These are phyloP conservation scores for Ascochyta pisi DNA, from an alignment of 2,329 filamentous ascomycete genomes.

Conservation along the genomic window DNA sequence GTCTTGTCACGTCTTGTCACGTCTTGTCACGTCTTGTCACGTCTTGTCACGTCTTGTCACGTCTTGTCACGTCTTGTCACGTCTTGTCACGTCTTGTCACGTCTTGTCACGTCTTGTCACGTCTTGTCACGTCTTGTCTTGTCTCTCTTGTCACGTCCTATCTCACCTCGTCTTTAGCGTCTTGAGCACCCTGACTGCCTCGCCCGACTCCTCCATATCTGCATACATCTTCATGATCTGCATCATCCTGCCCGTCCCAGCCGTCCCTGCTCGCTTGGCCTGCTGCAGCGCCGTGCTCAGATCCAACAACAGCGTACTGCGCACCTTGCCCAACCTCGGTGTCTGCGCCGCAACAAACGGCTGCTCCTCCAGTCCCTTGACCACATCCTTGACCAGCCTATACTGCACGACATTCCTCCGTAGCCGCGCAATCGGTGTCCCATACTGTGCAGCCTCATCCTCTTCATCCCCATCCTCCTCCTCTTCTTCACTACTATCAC, in stretches of 20 bases:
- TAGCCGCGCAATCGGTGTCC: constrained; percentile 53
- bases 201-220: constrained; percentile 65
- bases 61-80: constrained; percentile 1
- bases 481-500: constrained; percentile 40
- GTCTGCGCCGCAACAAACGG: constrained; percentile 68
- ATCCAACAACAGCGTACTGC: constrained; percentile 69
- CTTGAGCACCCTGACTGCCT: constrained; percentile 65
- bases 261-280: constrained; percentile 53
- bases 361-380: constrained; percentile 62
- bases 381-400: constrained; percentile 60
- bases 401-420: constrained; percentile 65
- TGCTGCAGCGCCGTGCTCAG: constrained; percentile 68
- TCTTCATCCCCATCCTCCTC: constrained; percentile 47
- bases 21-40: too few species aligned
- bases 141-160: too few species aligned
- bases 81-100: too few species aligned
- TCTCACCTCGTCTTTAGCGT: constrained; percentile 30
- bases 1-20: too few species aligned
- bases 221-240: constrained; percentile 66
- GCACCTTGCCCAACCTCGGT: constrained; percentile 62
- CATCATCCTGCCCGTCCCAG: constrained; percentile 55
- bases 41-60: too few species aligned
- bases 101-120: too few species aligned
- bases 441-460: constrained; percentile 34
- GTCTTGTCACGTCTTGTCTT: too few species aligned